phyloP scores from a whole-genome alignment of 2,329 filamentous ascomycete species.

The Fusarium decemcellulare region DNA sequence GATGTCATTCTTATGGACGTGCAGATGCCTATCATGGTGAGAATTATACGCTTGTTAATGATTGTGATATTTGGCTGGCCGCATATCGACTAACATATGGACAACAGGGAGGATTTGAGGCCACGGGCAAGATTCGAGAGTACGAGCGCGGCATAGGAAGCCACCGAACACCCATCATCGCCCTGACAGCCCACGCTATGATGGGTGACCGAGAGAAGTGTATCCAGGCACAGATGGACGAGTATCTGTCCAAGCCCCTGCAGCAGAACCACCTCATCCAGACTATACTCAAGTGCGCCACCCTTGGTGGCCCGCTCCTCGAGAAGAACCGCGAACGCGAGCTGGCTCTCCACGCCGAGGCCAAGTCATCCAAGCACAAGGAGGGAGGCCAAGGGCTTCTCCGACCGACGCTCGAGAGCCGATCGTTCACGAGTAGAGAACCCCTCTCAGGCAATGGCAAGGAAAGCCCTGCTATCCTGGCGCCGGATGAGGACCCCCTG shows the following conservation, averaged over 20 bases:
- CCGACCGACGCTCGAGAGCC: slow-evolving; percentile 64
- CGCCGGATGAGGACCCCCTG: slow-evolving; percentile 62
- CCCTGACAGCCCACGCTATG: slow-evolving; percentile 98
- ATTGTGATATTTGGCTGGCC: background rate
- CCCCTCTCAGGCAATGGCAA: slow-evolving; percentile 66
- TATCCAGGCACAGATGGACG: slow-evolving; percentile 99
- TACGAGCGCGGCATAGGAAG: slow-evolving; percentile 88
- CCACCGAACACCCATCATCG: slow-evolving; percentile 93
- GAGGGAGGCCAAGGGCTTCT: slow-evolving; percentile 54
- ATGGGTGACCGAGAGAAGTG: slow-evolving; percentile 98
- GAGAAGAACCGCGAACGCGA: slow-evolving; percentile 80
- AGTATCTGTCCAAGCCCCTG: slow-evolving; percentile 96
- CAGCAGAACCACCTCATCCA: slow-evolving; percentile 98
- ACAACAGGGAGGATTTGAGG: slow-evolving; percentile 91
- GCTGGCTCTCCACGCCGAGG: slow-evolving; percentile 65
- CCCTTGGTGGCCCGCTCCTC: slow-evolving; percentile 85
- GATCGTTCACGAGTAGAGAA: slow-evolving; percentile 79
- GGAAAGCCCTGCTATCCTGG: slow-evolving; percentile 74
- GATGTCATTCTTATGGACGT: slow-evolving; percentile 99
- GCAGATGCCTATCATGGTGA: slow-evolving; percentile 99
- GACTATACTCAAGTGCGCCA: slow-evolving; percentile 96
- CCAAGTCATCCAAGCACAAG: slow-evolving; percentile 60
- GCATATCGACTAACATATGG: slow-evolving; percentile 51
- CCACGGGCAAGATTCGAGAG: slow-evolving; percentile 95
- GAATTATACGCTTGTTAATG: slow-evolving; percentile 44